Base-by-base conservation (phyloP, 441 rosid species). In the Arabidopsis lyrata region DNA sequence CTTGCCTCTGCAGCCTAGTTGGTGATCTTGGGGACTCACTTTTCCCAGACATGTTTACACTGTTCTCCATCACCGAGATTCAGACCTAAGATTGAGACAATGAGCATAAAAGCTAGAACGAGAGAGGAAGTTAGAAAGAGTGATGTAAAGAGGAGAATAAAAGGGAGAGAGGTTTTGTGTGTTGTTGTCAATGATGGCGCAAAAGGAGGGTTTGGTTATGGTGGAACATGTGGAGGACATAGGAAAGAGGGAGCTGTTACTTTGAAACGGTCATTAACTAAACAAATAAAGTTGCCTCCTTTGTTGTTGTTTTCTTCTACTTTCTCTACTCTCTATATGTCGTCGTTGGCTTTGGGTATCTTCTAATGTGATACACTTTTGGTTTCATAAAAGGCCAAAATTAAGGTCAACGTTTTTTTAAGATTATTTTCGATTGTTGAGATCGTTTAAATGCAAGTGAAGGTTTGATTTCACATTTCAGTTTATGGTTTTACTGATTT, bases 1-100 rank as follows among this genome's bases (percentile, higher is more conserved):
- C 94, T 11, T 75, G 77, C 57, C 70, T 84, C 59, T 85, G 96
- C n/a, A 86, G 83, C 83, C 93, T 88, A 39, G 86, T 85, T 1
- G 85, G 49, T 70, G 63, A 44, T 74, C 72, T 60, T 18, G 31
- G 65, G 29, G 66, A 52, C 50, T 65, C 74, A 72, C 63, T 76
- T 66, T 31, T 76, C 22, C 49, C 63, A 74, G 81, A 76, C 44
- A 83, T 54, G 49, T 71, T 76, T 5, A 63, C 81, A 56, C 31
- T 42, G 16, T 72, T 56, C 75, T 80, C 88, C 90, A 80, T 86
- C 12, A 44, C 42, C 24, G 24, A 22, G 45, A 18, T 56, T n/a
- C 11, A 66, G 36, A 32, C 27, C 39, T 7, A 9, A 48, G 59
- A 58, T 48, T 64, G 20, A 76, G 36, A 24, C 5, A 75, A 34